Evolutionary conservation across 2,329 filamentous ascomycete genomes (phyloP), one percentile per base, ranked within the genome.

Genomic region (Lachnellula cervina): DNA sequence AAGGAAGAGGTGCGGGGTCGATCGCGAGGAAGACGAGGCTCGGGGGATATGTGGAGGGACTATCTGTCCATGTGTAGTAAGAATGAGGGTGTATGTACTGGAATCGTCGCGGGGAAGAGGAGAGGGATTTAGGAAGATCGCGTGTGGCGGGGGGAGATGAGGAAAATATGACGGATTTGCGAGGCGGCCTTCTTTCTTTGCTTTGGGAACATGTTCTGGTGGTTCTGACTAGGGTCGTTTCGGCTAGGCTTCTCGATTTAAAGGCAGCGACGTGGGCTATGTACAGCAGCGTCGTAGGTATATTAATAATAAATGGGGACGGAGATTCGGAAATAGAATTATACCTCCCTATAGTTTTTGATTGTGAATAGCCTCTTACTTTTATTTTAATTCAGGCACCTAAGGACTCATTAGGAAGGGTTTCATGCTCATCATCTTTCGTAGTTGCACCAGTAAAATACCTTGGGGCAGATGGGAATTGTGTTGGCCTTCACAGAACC

Each of bases 1-100:
- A 60, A 52, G 56, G 49, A 55, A 59, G 54, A 62, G 59, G 60
- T 64, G 64, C 63, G 62, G 64, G 62, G 63, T 65, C 57, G 48
- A 54, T 59, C 51, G 60, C 49, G 58, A 50, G 49, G 56, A 48
- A 49, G 46, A 38, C 8, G 54, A 52, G 48, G 52, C 42, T 52
- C 19, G 25, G 50, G 54, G 49, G 19, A 46, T 35, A 45, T 32
- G 38, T 46, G 16, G 38, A 50, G 46, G 53, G 57, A 54, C 56
- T 64, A 63, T 63, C 60, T 62, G 56, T 55, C 62, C 55, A 57
- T 62, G 54, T 55, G 56, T 57, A 61, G 61, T 38, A 55, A 52
- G 45, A 38, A 42, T 55, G 14, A 50, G 45, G n/a, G 52, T 9
- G 28, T 13, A 17, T 51, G 16, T 48, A 9, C 17, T 17, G 17